phyloP scores from a whole-genome alignment of 352 stramenopile genomes.

The Globisporangium cystogenes region DNA sequence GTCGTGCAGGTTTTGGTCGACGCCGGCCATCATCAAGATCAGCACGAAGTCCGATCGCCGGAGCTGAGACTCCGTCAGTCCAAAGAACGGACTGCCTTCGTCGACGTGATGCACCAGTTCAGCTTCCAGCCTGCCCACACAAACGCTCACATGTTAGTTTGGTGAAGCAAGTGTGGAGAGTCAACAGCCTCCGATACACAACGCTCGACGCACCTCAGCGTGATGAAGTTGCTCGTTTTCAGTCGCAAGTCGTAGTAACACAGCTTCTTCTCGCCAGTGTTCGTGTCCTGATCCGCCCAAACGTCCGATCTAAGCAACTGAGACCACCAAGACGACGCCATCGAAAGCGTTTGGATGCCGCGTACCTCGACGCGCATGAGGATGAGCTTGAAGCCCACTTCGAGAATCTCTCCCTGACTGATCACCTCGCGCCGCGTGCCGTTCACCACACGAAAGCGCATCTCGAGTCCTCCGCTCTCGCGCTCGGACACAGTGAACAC shows the following conservation, averaged over 20 bases:
- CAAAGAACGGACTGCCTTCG: slow-evolving; percentile 35
- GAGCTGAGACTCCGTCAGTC: slow-evolving; percentile 25
- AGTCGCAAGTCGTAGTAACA: slow-evolving; percentile 62
- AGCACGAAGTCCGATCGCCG: slow-evolving; percentile 39
- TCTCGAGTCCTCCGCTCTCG: slow-evolving; percentile 24
- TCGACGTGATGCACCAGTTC: slow-evolving; percentile 49
- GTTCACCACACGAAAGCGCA: slow-evolving; percentile 58
- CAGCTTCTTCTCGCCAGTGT: slow-evolving; percentile 34
- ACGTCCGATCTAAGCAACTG: not conserved
- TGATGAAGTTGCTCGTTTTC: slow-evolving; percentile 39
- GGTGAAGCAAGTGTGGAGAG: too few relatives aligned
- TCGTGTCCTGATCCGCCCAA: slow-evolving; percentile 21
- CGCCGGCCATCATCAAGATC: slow-evolving; percentile 46
- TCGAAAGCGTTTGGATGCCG: too few relatives aligned
- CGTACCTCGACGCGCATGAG: slow-evolving; percentile 55
- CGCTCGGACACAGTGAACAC: slow-evolving; percentile 36
- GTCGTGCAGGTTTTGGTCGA: slow-evolving; percentile 60
- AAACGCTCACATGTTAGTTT: not conserved
- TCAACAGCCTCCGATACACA: not conserved
- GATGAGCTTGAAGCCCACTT: slow-evolving; percentile 57
- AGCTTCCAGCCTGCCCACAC: slow-evolving; percentile 32
- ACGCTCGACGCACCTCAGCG: slow-evolving; percentile 22
- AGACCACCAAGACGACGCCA: not conserved
- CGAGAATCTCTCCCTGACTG: slow-evolving; percentile 42
- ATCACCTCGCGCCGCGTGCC: slow-evolving; percentile 33